Percentiles rank a stretch among this genome's conserved stretches.
Evolutionary conservation across 176 grass and related monocot species (phyloP).

Genomic region (Stipa capillata): DNA sequence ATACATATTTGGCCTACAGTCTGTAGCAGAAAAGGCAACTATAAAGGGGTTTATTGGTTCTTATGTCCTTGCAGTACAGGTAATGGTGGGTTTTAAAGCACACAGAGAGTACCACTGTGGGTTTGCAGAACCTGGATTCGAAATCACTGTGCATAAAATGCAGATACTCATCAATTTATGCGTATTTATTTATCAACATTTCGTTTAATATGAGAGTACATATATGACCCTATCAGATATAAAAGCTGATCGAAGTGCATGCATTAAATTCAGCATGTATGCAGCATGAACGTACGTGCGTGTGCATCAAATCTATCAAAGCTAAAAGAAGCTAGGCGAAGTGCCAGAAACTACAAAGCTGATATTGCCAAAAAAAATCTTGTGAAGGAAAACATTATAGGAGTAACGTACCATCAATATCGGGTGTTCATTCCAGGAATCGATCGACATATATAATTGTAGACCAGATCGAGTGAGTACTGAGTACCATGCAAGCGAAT

Average conservation of each 20-base stretch:
- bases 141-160: background rate
- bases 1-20: background rate
- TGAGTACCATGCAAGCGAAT: constrained; percentile 5
- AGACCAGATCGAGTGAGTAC: background rate
- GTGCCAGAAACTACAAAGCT: background rate
- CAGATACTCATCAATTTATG: background rate
- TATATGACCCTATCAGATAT: background rate
- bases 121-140: background rate
- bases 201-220: background rate
- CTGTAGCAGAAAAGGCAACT: constrained; percentile 12
- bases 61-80: constrained; percentile 2
- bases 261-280: background rate
- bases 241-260: background rate
- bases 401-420: background rate
- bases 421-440: background rate
- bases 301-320: background rate
- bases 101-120: background rate
- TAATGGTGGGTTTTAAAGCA: constrained; percentile 6
- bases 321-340: background rate
- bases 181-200: background rate
- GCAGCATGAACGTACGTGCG: background rate
- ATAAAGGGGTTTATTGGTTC: constrained; percentile 8
- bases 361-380: background rate
- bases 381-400: background rate
- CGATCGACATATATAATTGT: background rate